phyloP scores from a whole-genome alignment of 2,329 filamentous ascomycete species.

The Coniochaeta prunicola region DNA sequence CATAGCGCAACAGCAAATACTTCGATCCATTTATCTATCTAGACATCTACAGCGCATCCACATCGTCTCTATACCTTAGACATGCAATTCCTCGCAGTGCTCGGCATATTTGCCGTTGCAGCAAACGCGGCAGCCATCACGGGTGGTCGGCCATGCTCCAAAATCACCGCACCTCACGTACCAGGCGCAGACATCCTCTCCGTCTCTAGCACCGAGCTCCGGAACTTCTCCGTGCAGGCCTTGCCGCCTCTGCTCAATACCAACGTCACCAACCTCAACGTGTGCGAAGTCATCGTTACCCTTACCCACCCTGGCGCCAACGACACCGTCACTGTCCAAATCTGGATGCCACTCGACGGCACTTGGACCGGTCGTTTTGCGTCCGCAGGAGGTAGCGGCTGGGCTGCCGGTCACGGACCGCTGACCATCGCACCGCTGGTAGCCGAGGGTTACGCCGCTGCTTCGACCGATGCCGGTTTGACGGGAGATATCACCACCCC shows the following conservation, averaged over 20 bases:
- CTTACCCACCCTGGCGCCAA: slow-evolving; percentile 33
- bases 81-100: neutral
- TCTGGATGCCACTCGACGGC: slow-evolving; percentile 23
- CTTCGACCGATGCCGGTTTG: neutral
- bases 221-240: neutral
- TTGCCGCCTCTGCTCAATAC: neutral
- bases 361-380: slow-evolving; percentile 29
- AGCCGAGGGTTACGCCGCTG: neutral
- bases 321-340: slow-evolving; percentile 26
- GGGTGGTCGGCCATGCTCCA: neutral
- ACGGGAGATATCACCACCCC: no score
- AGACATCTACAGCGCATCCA: neutral
- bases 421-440: neutral
- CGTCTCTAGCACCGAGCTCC: neutral
- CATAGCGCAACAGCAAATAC: no score
- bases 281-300: slow-evolving; percentile 34
- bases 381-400: slow-evolving; percentile 28
- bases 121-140: neutral
- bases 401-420: slow-evolving; percentile 13
- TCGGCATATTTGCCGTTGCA: neutral
- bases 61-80: neutral
- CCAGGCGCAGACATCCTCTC: neutral
- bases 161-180: neutral
- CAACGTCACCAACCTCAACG: slow-evolving; percentile 7
- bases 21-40: neutral